Evolutionary conservation across 177 flowering plant genomes (phyloP), one percentile per base, ranked within the genome.

Genomic region (Vitis hybrid): DNA sequence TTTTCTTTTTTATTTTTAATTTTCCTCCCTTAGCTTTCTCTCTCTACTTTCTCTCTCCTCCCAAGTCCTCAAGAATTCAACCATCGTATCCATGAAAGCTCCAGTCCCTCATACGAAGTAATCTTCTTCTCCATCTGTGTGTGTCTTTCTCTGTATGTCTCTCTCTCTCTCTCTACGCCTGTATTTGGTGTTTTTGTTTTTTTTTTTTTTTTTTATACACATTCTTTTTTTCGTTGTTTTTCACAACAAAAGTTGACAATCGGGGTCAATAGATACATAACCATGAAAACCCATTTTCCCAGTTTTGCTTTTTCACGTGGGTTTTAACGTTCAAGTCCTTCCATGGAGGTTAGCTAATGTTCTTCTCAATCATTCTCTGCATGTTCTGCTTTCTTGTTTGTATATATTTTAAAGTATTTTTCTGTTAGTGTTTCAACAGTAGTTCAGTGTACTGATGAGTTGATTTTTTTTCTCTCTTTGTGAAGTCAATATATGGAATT

Each of bases 261-360:
- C 79, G 64, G 68, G 70, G 70, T 69, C 72, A 68, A 60, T 65
- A 62, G 51, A 51, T 16, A 64, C 49, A 61, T 64, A 64, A 60
- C 65, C 60, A 57, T 50, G 62, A 59, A 66, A 22, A 71, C 80
- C 75, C 78, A 76, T 76, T 74, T 74, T 33, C 55, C 50, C 70
- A 65, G 45, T 31, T 14, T 60, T 21, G 22, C 19, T 39, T 55
- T 66, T 68, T 62, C 63, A 73, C 75, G 79, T 70, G 70, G 69
- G 71, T 51, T 70, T 70, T 60, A 18, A 73, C 15, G 75, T 75
- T 74, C 67, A 67, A 64, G 64, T 69, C 67, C 74, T 67, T 74
- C 66, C 57, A 64, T 79, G 70, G 64, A 73, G 72, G 76, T 70
- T 51, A 63, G 65, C 39, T 48, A 29, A 48, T 60, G 39, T 53